Percentiles rank a stretch among this genome's conserved stretches.
These are phyloP conservation scores for Trichomonascaceae sp. DNA, from an alignment of 1,139 yeast genomes.

Conservation along the genomic window DNA sequence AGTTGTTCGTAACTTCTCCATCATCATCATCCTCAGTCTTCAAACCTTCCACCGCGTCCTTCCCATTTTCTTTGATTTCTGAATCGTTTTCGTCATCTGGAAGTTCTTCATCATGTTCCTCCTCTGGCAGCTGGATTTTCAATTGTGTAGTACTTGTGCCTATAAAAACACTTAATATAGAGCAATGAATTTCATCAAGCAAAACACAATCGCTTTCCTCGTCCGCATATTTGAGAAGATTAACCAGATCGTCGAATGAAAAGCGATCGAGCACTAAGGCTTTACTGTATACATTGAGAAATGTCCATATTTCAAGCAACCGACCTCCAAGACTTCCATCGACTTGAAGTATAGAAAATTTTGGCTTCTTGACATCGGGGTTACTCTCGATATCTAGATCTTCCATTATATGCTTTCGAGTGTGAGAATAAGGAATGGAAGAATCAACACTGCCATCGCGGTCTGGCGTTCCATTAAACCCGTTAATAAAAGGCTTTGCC, in stretches of 20 bases:
- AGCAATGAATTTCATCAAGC: conserved; percentile 68
- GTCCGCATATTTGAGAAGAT: conserved; percentile 47
- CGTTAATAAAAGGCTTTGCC: conserved; percentile 1
- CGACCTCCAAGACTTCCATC: conserved; percentile 20
- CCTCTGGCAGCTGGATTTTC: conserved; percentile 38
- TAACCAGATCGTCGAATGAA: conserved; percentile 72
- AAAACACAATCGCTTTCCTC: conserved; percentile 48
- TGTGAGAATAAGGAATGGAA: neutral
- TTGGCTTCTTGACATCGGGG: conserved; percentile 9
- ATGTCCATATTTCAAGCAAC: conserved; percentile 62
- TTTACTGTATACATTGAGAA: conserved; percentile 62
- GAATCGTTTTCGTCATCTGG: conserved; percentile 31
- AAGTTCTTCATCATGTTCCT: conserved; percentile 14
- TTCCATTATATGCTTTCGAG: conserved; percentile 17
- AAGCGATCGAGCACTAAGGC: conserved; percentile 63
- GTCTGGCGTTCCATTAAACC: neutral
- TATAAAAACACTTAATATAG: conserved; percentile 33
- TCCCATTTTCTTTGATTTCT: conserved; percentile 33
- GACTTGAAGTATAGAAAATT: conserved; percentile 10
- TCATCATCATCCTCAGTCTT: conserved; percentile 23
- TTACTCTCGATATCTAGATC: conserved; percentile 19
- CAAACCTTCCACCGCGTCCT: conserved; percentile 30
- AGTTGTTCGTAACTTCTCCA: neutral
- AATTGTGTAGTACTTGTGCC: conserved; percentile 26
- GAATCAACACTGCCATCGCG: conserved; percentile 2